Evolutionary conservation across 75 land plant genomes (phyloP).

Genomic region (Cunninghamia lanceolata): DNA sequence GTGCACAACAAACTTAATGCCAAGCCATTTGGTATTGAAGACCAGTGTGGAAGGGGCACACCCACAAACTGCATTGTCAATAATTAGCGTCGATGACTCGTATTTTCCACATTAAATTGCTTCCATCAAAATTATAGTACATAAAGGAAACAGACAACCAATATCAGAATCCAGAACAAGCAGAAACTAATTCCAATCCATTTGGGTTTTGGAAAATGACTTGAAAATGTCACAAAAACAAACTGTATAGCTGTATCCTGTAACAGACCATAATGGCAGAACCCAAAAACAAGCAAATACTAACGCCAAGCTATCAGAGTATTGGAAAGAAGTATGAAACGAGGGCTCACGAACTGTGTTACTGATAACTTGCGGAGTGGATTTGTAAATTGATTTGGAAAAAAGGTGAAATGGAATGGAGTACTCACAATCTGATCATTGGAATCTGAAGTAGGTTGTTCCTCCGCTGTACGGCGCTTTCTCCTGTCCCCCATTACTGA

Average conservation of each 20-base stretch:
- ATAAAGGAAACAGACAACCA: background rate
- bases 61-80: background rate
- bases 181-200: background rate
- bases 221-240: background rate
- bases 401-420: background rate
- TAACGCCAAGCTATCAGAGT: background rate
- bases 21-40: background rate
- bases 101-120: background rate
- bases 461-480: background rate
- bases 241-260: no score
- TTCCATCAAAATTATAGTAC: no score
- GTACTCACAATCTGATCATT: conserved; percentile 7
- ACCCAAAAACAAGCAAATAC: background rate
- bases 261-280: background rate
- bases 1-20: background rate
- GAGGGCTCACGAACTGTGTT: background rate
- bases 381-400: background rate
- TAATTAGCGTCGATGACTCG: background rate
- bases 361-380: background rate
- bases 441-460: background rate
- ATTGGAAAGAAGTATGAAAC: background rate
- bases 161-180: background rate
- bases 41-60: background rate
- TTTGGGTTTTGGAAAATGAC: background rate
- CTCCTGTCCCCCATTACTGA: background rate